Conservation (phyloP, 1,139 yeast species). For the Nakaseomyces uthaithaninus region DNA sequence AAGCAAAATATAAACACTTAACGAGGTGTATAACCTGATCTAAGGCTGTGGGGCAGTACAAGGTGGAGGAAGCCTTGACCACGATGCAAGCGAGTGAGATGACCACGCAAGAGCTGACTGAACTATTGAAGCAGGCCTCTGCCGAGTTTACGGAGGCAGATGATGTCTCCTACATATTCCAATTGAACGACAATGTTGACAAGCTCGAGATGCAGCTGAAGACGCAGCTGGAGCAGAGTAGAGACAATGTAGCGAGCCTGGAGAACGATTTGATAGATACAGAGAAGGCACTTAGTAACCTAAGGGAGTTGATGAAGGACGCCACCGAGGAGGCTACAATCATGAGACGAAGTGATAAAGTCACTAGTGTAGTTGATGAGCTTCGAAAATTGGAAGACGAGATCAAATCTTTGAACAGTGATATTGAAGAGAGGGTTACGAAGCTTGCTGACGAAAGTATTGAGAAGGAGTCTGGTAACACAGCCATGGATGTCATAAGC, state of each 20-base stretch:
- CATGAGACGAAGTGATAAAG: constrained; percentile 14
- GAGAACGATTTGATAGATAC: constrained; percentile 12
- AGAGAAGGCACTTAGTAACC: neutral
- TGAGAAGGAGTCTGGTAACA: constrained; percentile 10
- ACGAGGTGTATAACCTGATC: too few relatives aligned
- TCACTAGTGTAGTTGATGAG: constrained; percentile 17
- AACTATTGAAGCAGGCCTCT: neutral
- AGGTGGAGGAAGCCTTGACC: too few relatives aligned
- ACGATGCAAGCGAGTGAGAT: neutral
- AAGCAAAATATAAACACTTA: too few relatives aligned
- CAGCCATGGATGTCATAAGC: constrained; percentile 10
- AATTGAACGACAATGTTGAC: constrained; percentile 1
- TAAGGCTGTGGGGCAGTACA: too few relatives aligned
- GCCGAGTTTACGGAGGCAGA: constrained; percentile 1
- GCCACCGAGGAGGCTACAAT: constrained; percentile 15
- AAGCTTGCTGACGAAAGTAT: constrained; percentile 9
- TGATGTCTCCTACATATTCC: neutral
- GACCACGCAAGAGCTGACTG: neutral
- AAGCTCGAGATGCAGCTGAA: neutral
- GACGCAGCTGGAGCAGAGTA: constrained; percentile 1
- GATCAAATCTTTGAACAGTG: constrained; percentile 14
- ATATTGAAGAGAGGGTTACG: constrained; percentile 18
- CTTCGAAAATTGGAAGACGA: constrained; percentile 20
- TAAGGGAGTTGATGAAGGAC: constrained; percentile 4
- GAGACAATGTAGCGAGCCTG: constrained; percentile 9